Conservation (phyloP, 345 rosid genomes). For the Cardamine chenopodiifolia region DNA sequence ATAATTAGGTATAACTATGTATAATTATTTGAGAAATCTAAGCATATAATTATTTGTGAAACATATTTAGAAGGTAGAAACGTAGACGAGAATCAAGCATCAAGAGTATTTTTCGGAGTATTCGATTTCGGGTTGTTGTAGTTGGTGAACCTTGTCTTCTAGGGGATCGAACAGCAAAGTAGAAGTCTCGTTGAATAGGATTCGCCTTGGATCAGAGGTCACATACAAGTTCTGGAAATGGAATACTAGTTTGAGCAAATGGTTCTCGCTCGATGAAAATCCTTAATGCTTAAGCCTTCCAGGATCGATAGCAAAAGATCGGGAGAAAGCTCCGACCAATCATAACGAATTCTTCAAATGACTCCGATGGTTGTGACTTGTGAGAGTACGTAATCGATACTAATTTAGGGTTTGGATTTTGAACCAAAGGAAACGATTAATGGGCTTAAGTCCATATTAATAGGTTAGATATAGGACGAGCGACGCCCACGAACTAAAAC, state of each 20-base stretch:
- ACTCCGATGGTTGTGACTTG: conserved; percentile 6
- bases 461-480: neutral
- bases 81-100: neutral
- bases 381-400: neutral
- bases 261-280: conserved; percentile 32
- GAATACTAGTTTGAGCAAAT: conserved; percentile 34
- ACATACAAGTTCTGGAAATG: conserved; percentile 19
- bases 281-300: conserved; percentile 8
- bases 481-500: neutral
- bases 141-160: conserved; percentile 6
- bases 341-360: conserved; percentile 3
- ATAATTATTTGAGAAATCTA: no score
- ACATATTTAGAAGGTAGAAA: conserved; percentile 18
- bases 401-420: neutral
- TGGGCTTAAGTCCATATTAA: neutral
- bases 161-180: neutral
- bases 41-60: conserved; percentile 13
- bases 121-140: neutral
- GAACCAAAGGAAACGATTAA: neutral
- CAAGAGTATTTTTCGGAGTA: neutral
- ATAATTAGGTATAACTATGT: no score
- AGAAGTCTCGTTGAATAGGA: neutral
- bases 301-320: conserved; percentile 22
- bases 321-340: conserved; percentile 32
- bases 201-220: conserved; percentile 32